phyloP scores from a whole-genome alignment of 257 asterid genomes.

The Nicotiana otophora region DNA sequence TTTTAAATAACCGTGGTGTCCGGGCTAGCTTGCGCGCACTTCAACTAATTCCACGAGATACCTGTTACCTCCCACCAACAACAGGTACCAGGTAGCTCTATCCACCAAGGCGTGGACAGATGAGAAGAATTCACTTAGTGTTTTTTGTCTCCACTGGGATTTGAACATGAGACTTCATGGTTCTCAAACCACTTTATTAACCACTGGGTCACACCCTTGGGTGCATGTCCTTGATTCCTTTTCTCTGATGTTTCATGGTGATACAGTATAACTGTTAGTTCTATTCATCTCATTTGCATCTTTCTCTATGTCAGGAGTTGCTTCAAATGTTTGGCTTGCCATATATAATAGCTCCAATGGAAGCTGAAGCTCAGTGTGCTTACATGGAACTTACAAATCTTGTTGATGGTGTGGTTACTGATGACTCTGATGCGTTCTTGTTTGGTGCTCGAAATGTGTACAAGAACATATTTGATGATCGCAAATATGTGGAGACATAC shows the following conservation, averaged over 20 bases:
- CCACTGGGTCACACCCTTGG: no score
- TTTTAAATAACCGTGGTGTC: no score
- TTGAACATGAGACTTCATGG: no score
- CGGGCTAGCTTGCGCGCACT: no score
- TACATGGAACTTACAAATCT: slow-evolving; percentile 76
- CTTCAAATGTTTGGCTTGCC: slow-evolving; percentile 99
- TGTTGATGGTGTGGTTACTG: slow-evolving; percentile 97
- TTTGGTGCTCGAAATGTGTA: slow-evolving; percentile 86
- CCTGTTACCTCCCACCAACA: no score
- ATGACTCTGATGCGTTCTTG: slow-evolving; percentile 88
- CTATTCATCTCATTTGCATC: neutral
- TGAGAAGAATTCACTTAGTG: no score
- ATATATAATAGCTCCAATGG: slow-evolving; percentile 95
- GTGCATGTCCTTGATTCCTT: neutral
- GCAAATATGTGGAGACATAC: slow-evolving; percentile 92
- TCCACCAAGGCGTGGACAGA: no score
- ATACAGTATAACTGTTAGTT: neutral
- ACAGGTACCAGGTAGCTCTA: no score
- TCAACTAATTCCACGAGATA: no score
- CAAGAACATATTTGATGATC: slow-evolving; percentile 95
- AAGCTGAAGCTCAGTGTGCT: slow-evolving; percentile 99
- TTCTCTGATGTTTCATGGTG: neutral
- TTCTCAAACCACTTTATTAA: no score
- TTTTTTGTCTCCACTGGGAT: no score
- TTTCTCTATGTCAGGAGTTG: slow-evolving; percentile 59